Conservation (phyloP, 164 flowering plant species). For the Stephania cephalantha region DNA sequence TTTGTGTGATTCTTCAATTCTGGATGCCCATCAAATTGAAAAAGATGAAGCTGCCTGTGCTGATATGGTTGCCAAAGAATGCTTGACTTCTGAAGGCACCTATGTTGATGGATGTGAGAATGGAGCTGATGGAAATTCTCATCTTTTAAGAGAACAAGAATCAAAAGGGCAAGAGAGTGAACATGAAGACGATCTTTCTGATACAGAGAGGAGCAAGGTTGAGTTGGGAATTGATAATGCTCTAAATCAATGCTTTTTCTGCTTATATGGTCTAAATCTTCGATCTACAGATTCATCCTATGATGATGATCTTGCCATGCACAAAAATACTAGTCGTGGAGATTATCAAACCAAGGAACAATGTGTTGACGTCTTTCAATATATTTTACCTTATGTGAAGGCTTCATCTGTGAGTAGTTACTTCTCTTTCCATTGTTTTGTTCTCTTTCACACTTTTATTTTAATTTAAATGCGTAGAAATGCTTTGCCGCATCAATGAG, state of each 20-base stretch:
- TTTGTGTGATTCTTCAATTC: conserved; percentile 16
- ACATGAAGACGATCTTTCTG: conserved; percentile 33
- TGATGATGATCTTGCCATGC: conserved; percentile 82
- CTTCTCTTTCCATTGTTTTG: conserved; percentile 7
- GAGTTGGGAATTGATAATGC: conserved; percentile 79
- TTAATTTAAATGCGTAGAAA: conserved; percentile 3
- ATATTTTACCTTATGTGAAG: conserved; percentile 83
- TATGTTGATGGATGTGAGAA: conserved; percentile 23
- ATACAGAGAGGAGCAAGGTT: conserved; percentile 69
- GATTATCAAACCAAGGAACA: conserved; percentile 98
- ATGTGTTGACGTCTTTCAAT: conserved; percentile 93
- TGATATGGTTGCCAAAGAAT: conserved; percentile 1
- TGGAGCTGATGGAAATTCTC: conserved; percentile 22
- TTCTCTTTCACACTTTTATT: neutral
- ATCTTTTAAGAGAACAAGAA: conserved; percentile 21
- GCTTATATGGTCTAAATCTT: conserved; percentile 93
- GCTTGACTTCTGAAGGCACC: conserved; percentile 12
- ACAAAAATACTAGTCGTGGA: conserved; percentile 87
- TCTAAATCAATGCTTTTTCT: conserved; percentile 90
- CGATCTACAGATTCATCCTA: conserved; percentile 69
- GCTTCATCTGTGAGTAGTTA: conserved; percentile 80
- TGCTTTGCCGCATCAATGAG: neutral
- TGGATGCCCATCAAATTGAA: conserved; percentile 20
- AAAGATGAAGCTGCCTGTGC: conserved; percentile 16
- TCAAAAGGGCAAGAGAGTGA: conserved; percentile 19